Base-by-base conservation (phyloP, 495 filamentous ascomycete species). In the Melanomma pulvis-pyrius region DNA sequence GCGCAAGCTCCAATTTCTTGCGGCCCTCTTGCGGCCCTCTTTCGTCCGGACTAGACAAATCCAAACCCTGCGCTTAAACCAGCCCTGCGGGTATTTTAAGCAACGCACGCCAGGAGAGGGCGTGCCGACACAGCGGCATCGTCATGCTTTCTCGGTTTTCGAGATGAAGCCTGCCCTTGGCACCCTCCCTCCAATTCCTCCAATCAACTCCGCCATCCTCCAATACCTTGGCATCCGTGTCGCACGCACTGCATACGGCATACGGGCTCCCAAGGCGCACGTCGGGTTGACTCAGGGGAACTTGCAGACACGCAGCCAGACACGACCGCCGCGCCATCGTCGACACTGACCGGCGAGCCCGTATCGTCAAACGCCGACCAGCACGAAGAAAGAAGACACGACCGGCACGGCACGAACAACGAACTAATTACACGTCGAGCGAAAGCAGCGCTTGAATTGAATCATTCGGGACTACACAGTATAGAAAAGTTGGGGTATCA, bases 401-500 rank as follows among this genome's bases (percentile, higher is more conserved):
- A n/a, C n/a, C n/a, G n/a, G n/a, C n/a, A n/a, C n/a, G n/a, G n/a
- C n/a, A n/a, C n/a, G n/a, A n/a, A n/a, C n/a, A n/a, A n/a, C n/a
- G n/a, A n/a, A n/a, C n/a, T n/a, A n/a, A n/a, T n/a, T n/a, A n/a
- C n/a, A n/a, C n/a, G n/a, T n/a, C n/a, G n/a, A n/a, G n/a, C n/a
- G n/a, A n/a, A n/a, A n/a, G n/a, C n/a, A n/a, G n/a, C n/a, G n/a
- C n/a, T 44, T 44, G 39, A 44, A 15, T 44, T 7, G 17, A 12
- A 44, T 36, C 6, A 36, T 6, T 36, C 32, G 32, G 6, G 13
- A 6, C 32, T 6, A 13, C 32, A 36, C 32, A 48, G 46, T 48
- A 17, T 48, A 41, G 34, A 17, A 41, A 41, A 41, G 7, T 48
- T 25, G 22, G 48, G 48, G 48, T 50, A 50, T 50, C 48, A 50